Conservation (phyloP, 805 yeast species). For the Tetrapisispora arboricola region DNA sequence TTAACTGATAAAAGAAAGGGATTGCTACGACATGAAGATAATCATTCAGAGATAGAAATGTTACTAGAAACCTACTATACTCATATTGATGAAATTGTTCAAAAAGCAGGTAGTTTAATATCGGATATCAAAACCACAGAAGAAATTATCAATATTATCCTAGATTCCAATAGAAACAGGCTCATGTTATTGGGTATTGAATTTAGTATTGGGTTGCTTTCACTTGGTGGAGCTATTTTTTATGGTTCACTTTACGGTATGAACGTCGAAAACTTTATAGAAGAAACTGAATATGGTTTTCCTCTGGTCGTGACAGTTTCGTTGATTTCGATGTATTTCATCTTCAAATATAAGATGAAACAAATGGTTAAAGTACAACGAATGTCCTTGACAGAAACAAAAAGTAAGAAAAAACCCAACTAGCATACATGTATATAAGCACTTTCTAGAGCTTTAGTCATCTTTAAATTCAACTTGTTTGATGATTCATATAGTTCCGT, state of each 20-base stretch:
- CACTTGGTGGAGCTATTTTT: slow-evolving; percentile 72
- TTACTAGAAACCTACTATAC: slow-evolving; percentile 82
- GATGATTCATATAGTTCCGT: no score
- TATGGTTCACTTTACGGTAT: slow-evolving; percentile 87
- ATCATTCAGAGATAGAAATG: slow-evolving; percentile 84
- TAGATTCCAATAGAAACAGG: slow-evolving; percentile 90
- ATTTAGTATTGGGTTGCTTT: slow-evolving; percentile 72
- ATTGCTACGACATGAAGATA: slow-evolving; percentile 40
- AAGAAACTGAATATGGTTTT: slow-evolving; percentile 69
- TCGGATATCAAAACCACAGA: slow-evolving; percentile 88
- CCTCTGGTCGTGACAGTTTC: slow-evolving; percentile 34
- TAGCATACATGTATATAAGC: background rate
- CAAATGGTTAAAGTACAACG: slow-evolving; percentile 58
- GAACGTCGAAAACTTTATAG: slow-evolving; percentile 89
- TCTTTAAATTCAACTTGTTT: no score
- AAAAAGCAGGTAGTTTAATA: slow-evolving; percentile 64
- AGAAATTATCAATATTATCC: slow-evolving; percentile 84
- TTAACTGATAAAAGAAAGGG: slow-evolving; percentile 50
- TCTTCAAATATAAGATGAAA: slow-evolving; percentile 46
- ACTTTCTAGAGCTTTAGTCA: no score
- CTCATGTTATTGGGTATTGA: slow-evolving; percentile 79
- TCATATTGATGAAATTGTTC: slow-evolving; percentile 90
- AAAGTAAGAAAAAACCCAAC: background rate
- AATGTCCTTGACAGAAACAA: slow-evolving; percentile 37
- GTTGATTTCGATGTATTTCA: slow-evolving; percentile 34